Conservation (phyloP, 2,329 filamentous ascomycete species). For the Hypoxylon sp. region DNA sequence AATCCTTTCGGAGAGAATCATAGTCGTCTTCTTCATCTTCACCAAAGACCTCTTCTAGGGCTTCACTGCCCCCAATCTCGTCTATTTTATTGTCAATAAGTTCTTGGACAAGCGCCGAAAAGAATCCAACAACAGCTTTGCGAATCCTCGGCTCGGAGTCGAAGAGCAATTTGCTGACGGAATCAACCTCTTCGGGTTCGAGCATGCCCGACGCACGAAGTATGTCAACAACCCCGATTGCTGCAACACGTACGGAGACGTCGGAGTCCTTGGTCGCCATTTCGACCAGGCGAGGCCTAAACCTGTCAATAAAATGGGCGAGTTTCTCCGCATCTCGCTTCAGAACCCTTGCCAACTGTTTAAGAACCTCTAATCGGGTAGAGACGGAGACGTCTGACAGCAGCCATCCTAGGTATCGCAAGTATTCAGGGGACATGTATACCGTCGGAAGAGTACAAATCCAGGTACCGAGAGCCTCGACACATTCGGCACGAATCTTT, state of each 20-base stretch:
- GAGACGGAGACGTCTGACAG: conserved; percentile 83
- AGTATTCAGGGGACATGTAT: conserved; percentile 91
- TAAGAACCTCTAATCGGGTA: conserved; percentile 88
- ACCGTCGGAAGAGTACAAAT: conserved; percentile 86
- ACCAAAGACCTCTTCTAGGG: conserved; percentile 80
- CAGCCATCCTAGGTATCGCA: conserved; percentile 96
- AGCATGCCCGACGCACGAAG: conserved; percentile 88
- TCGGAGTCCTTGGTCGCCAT: conserved; percentile 92
- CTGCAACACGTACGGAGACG: conserved; percentile 81
- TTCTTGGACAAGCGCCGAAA: conserved; percentile 88
- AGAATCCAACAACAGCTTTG: conserved; percentile 91
- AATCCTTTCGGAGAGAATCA: conserved; percentile 81
- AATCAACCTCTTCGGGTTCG: conserved; percentile 92
- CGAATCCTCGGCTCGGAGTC: conserved; percentile 88
- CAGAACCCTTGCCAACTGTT: conserved; percentile 85
- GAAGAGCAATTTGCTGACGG: conserved; percentile 88
- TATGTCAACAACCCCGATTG: conserved; percentile 85
- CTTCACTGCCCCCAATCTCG: conserved; percentile 85
- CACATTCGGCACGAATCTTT: conserved; percentile 89
- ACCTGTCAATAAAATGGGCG: conserved; percentile 93
- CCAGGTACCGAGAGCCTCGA: conserved; percentile 89
- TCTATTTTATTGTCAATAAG: conserved; percentile 84
- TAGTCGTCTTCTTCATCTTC: conserved; percentile 82
- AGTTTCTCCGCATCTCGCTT: conserved; percentile 85
- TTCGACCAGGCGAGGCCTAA: conserved; percentile 88